These are phyloP conservation scores for Metarhizium guizhouense DNA, from an alignment of 2,329 filamentous ascomycete species.

Conservation along the genomic window DNA sequence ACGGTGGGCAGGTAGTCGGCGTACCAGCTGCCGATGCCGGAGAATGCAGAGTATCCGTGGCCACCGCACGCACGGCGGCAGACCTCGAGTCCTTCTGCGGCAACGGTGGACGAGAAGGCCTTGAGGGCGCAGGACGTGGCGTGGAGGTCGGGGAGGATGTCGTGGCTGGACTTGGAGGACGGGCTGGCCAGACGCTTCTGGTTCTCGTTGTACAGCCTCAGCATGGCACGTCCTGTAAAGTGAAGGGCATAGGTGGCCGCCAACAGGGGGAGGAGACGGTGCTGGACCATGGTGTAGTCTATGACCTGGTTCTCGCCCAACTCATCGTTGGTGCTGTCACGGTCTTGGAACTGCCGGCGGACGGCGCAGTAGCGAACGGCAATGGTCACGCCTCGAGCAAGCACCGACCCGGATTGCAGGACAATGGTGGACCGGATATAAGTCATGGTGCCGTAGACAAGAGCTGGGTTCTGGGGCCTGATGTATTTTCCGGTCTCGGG, in stretches of 20 bases:
- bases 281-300: slow-evolving; percentile 75
- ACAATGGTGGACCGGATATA: slow-evolving; percentile 69
- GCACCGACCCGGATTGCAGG: slow-evolving; percentile 59
- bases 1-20: slow-evolving; percentile 62
- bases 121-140: slow-evolving; percentile 71
- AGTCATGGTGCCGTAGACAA: slow-evolving; percentile 69
- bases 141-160: slow-evolving; percentile 64
- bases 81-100: slow-evolving; percentile 65
- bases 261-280: slow-evolving; percentile 61
- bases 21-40: slow-evolving; percentile 68
- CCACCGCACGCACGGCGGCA: slow-evolving; percentile 70
- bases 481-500: slow-evolving; percentile 59
- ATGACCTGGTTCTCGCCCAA: slow-evolving; percentile 64
- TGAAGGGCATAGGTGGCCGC: slow-evolving; percentile 70
- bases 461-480: slow-evolving; percentile 54
- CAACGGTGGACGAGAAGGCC: slow-evolving; percentile 61
- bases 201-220: slow-evolving; percentile 62
- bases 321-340: slow-evolving; percentile 50
- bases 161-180: slow-evolving; percentile 27
- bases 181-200: slow-evolving; percentile 51
- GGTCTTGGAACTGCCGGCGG: slow-evolving; percentile 69
- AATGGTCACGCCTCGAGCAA: slow-evolving; percentile 70
- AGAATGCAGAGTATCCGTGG: slow-evolving; percentile 67
- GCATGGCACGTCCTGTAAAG: slow-evolving; percentile 71
- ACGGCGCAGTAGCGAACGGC: slow-evolving; percentile 67